Conservation (phyloP, 768 basidiomycete species). For the Steccherinum ochraceum region DNA sequence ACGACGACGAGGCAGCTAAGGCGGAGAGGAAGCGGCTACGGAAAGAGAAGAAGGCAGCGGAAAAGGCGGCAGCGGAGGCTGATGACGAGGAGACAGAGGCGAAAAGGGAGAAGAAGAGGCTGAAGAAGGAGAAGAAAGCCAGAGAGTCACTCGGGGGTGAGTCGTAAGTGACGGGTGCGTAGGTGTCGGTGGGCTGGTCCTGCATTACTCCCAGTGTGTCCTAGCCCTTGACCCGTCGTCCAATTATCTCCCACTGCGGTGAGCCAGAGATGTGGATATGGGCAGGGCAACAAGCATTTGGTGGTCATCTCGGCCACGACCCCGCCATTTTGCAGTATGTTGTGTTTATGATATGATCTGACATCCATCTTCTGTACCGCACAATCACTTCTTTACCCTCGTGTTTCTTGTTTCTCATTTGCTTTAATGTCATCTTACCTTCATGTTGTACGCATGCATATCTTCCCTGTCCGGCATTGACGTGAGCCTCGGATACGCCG, state of each 20-base stretch:
- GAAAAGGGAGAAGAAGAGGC: conserved; percentile 23
- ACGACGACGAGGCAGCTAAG: conserved; percentile 32
- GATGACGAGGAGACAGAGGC: conserved; percentile 31
- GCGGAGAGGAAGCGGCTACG: conserved; percentile 26
- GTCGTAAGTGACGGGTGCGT: conserved; percentile 7
- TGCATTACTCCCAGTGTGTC: too few relatives aligned
- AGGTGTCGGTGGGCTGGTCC: neutral
- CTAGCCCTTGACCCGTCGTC: too few relatives aligned
- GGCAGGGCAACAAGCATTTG: too few relatives aligned
- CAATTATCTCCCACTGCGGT: too few relatives aligned
- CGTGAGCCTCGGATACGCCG: too few relatives aligned
- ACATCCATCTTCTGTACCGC: too few relatives aligned
- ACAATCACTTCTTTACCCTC: too few relatives aligned
- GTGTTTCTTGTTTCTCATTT: neutral
- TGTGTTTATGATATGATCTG: neutral
- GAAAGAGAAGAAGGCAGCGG: conserved; percentile 26
- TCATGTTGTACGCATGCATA: neutral
- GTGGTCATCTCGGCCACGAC: neutral
- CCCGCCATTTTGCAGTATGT: neutral
- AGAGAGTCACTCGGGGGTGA: conserved; percentile 34
- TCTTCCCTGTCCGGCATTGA: too few relatives aligned
- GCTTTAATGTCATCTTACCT: neutral
- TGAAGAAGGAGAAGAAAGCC: conserved; percentile 30
- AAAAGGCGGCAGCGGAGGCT: conserved; percentile 41
- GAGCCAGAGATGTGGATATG: neutral